These are phyloP conservation scores for Amaranthus tricolor DNA, from an alignment of 179 eudicot species.

Conservation along the genomic window DNA sequence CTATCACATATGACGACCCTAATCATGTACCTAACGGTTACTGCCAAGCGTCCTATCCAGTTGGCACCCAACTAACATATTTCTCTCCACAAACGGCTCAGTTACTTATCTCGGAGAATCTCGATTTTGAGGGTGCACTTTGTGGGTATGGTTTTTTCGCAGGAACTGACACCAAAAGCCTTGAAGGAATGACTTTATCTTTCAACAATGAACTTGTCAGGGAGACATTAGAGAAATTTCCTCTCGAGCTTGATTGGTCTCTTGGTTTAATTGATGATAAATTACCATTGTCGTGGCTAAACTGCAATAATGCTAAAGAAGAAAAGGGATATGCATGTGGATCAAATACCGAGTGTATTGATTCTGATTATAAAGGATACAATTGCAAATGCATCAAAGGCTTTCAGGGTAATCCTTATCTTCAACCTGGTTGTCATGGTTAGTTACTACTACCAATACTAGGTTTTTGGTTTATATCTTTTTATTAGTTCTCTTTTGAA, in stretches of 20 bases:
- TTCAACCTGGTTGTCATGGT: conserved; percentile 42
- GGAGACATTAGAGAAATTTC: conserved; percentile 16
- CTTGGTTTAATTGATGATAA: conserved; percentile 16
- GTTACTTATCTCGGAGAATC: too few species aligned
- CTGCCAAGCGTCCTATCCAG: conserved; percentile 44
- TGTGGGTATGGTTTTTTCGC: conserved; percentile 38
- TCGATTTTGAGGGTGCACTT: too few species aligned
- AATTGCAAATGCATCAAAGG: conserved; percentile 41
- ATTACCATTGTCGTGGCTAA: not conserved
- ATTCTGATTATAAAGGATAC: conserved; percentile 33
- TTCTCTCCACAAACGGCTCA: too few species aligned
- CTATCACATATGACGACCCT: too few species aligned
- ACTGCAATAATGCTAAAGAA: conserved; percentile 30
- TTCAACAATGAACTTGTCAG: conserved; percentile 1
- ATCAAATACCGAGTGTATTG: conserved; percentile 28
- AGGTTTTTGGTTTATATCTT: too few species aligned
- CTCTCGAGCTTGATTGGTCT: conserved; percentile 45
- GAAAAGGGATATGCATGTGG: conserved; percentile 29
- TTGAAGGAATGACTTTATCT: conserved; percentile 12
- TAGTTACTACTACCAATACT: too few species aligned
- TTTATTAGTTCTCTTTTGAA: too few species aligned
- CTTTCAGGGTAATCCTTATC: conserved; percentile 50
- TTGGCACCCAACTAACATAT: too few species aligned
- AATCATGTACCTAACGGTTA: too few species aligned
- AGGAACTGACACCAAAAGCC: conserved; percentile 3